A percentile compares a stretch with the other conserved stretches of the same genome.
Evolutionary conservation across 495 filamentous ascomycete species (phyloP).

Genomic region (Daldinia vernicosa): DNA sequence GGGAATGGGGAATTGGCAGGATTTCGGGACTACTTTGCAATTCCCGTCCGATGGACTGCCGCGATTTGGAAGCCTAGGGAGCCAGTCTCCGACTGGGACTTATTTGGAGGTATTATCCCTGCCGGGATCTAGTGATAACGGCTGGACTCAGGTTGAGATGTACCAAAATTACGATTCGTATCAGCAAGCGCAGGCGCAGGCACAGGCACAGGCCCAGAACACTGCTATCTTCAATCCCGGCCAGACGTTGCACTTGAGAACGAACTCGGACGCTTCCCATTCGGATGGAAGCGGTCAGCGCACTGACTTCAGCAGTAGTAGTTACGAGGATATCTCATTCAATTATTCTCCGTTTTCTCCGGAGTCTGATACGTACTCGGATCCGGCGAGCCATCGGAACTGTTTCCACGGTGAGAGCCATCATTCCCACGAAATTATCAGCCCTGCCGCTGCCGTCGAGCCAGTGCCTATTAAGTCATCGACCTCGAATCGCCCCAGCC

Average conservation of each 20-base stretch:
- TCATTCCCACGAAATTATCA: slow-evolving; percentile 64
- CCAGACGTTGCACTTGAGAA: slow-evolving; percentile 84
- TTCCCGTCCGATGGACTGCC: slow-evolving; percentile 64
- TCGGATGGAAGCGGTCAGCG: slow-evolving; percentile 67
- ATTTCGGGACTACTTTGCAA: slow-evolving; percentile 69
- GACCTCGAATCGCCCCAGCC: slow-evolving; percentile 62
- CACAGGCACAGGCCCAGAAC: slow-evolving; percentile 55
- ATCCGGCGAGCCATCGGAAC: slow-evolving; percentile 60
- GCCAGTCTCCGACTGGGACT: slow-evolving; percentile 83
- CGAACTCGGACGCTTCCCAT: slow-evolving; percentile 83
- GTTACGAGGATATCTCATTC: slow-evolving; percentile 82
- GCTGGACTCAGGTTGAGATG: slow-evolving; percentile 78
- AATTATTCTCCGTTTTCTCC: slow-evolving; percentile 75
- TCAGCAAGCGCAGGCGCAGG: slow-evolving; percentile 54
- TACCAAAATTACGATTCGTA: slow-evolving; percentile 59
- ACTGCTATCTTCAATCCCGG: slow-evolving; percentile 84
- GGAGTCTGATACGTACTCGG: slow-evolving; percentile 68
- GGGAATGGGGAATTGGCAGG: slow-evolving; percentile 73
- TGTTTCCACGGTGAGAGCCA: slow-evolving; percentile 59
- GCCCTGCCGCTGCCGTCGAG: slow-evolving; percentile 72
- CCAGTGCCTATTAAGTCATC: slow-evolving; percentile 75
- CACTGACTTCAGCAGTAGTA: slow-evolving; percentile 79
- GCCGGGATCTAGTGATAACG: slow-evolving; percentile 80
- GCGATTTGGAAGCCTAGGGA: slow-evolving; percentile 66
- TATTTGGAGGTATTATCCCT: slow-evolving; percentile 85